phyloP scores from a whole-genome alignment of 1,284 basidiomycete genomes.

The Boletellus deceptivus region DNA sequence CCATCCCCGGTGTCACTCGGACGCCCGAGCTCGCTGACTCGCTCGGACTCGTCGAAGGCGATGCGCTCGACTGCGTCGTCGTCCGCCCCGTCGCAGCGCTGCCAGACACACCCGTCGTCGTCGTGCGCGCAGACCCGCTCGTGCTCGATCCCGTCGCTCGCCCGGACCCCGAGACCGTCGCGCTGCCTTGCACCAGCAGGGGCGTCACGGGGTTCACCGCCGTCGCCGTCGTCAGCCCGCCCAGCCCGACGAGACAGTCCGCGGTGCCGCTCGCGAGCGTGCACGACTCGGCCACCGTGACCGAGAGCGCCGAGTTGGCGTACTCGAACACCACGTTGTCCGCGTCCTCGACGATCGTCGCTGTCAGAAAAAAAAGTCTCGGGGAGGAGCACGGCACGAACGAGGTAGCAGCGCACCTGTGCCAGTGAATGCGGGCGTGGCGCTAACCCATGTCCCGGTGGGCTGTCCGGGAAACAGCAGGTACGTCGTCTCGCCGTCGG shows the following conservation, averaged over 20 bases:
- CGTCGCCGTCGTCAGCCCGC: not conserved
- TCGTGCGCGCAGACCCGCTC: not conserved
- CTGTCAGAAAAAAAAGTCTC: not conserved
- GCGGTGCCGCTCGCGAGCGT: slow-evolving; percentile 2
- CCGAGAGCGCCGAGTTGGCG: not conserved
- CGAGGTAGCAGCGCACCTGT: slow-evolving; percentile 33
- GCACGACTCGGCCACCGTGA: slow-evolving; percentile 15
- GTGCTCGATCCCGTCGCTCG: too few relatives aligned
- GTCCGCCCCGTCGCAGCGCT: slow-evolving; percentile 1
- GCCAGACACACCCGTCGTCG: not conserved
- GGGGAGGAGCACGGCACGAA: not conserved
- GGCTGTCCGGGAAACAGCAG: slow-evolving; percentile 37
- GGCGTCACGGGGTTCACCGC: not conserved
- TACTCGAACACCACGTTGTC: slow-evolving; percentile 8
- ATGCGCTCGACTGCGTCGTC: not conserved
- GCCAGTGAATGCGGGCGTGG: slow-evolving; percentile 30
- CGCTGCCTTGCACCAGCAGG: slow-evolving; percentile 11
- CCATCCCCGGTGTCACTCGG: not conserved
- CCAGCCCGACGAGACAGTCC: not conserved
- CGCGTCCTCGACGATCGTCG: slow-evolving; percentile 9
- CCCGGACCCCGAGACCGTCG: not conserved
- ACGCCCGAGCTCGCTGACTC: not conserved
- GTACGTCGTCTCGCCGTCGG: slow-evolving; percentile 44
- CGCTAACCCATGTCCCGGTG: slow-evolving; percentile 28
- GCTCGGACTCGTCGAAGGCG: not conserved